Conservation (phyloP, 352 stramenopile genomes). For the Elongisporangium anandrum region DNA sequence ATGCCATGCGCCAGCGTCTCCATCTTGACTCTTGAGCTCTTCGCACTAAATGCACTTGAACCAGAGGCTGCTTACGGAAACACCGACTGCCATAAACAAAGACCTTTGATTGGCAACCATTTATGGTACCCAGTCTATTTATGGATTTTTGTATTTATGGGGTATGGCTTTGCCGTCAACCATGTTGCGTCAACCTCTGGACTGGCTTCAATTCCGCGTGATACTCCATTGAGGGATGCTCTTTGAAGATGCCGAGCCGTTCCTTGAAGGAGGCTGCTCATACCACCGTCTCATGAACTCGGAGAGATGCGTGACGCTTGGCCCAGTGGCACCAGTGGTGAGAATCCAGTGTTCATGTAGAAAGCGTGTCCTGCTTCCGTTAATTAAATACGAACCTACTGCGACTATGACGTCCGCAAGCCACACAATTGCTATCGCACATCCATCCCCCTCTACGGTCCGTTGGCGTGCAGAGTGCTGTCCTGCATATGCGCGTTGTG, state of each 20-base stretch:
- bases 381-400: background rate
- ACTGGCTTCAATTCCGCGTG: background rate
- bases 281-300: background rate
- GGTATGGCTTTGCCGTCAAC: too few species aligned
- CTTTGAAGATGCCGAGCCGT: background rate
- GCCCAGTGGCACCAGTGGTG: background rate
- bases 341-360: background rate
- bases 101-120: background rate
- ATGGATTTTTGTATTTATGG: too few species aligned
- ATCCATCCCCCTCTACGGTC: background rate
- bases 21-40: constrained; percentile 24
- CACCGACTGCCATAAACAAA: background rate
- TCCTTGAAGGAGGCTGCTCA: background rate
- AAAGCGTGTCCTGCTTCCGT: background rate
- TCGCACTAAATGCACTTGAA: background rate
- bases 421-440: background rate
- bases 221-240: background rate
- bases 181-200: background rate
- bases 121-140: background rate
- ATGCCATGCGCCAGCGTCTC: constrained; percentile 65
- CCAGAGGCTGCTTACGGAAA: background rate
- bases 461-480: constrained; percentile 6
- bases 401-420: background rate
- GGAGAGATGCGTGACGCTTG: too few species aligned
- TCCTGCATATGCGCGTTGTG: constrained; percentile 52